Percentiles rank a stretch among this genome's conserved stretches.
Conservation (phyloP, 2,329 filamentous ascomycete species). For the Cladophialophora bantiana region DNA sequence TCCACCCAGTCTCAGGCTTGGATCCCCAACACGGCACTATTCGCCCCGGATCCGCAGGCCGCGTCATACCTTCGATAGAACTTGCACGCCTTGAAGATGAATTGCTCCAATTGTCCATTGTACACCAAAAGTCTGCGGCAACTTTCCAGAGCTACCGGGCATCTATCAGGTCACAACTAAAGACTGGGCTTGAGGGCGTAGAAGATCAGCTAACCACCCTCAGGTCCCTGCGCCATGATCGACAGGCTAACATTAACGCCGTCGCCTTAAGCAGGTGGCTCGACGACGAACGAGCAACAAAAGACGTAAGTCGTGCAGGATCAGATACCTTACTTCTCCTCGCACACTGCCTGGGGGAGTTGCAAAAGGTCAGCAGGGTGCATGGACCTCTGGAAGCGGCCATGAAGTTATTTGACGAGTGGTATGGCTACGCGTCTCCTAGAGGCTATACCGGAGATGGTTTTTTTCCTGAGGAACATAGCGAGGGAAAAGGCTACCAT, state of each 20-base stretch:
- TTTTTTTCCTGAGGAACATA: neutral
- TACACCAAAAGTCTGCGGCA: conserved; percentile 42
- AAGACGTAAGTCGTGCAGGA: neutral
- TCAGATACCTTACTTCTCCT: conserved; percentile 24
- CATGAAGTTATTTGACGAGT: conserved; percentile 28
- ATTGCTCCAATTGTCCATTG: conserved; percentile 52
- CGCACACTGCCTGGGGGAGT: conserved; percentile 23
- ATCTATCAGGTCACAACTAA: conserved; percentile 25
- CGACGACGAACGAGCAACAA: neutral
- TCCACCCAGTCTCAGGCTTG: neutral
- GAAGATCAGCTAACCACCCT: conserved; percentile 44
- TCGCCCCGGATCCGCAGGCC: conserved; percentile 41
- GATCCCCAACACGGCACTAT: conserved; percentile 18
- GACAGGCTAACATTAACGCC: conserved; percentile 47
- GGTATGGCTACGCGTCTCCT: conserved; percentile 20
- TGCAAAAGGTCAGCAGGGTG: conserved; percentile 15
- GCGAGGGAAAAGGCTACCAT: neutral
- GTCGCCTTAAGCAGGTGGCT: conserved; percentile 24
- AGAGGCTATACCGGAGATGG: conserved; percentile 2
- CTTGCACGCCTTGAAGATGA: conserved; percentile 51
- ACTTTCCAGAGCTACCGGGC: conserved; percentile 27
- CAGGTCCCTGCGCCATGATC: conserved; percentile 46
- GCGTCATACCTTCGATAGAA: conserved; percentile 45
- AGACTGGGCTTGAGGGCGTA: conserved; percentile 29
- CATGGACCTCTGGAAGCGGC: conserved; percentile 22